These are phyloP conservation scores for Rhododendron williamsianum DNA, from an alignment of 148 eudicot genomes.

Conservation along the genomic window DNA sequence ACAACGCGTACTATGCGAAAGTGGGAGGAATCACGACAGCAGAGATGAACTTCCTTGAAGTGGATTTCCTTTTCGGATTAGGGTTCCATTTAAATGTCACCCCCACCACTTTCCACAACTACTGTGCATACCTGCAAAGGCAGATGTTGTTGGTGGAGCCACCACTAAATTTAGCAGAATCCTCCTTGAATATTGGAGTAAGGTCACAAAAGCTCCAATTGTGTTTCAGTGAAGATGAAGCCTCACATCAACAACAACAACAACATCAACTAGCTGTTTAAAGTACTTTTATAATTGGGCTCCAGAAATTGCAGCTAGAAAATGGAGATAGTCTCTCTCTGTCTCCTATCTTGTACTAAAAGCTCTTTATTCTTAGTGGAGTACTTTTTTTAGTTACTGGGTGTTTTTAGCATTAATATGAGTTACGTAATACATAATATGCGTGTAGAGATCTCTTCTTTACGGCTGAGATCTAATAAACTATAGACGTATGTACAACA, in stretches of 20 bases:
- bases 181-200: conserved; percentile 11
- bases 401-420: neutral
- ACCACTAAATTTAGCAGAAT: conserved; percentile 14
- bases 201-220: conserved; percentile 22
- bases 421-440: neutral
- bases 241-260: conserved; percentile 22
- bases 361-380: neutral
- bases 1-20: conserved; percentile 61
- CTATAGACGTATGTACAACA: neutral
- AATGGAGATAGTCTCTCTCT: conserved; percentile 6
- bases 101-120: conserved; percentile 43
- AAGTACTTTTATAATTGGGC: neutral
- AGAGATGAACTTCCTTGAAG: conserved; percentile 58
- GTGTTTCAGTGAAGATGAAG: conserved; percentile 33
- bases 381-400: neutral
- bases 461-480: neutral
- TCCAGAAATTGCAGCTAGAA: neutral
- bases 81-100: conserved; percentile 55
- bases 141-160: conserved; percentile 39
- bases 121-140: conserved; percentile 36
- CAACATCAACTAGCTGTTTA: conserved; percentile 26
- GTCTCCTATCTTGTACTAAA: neutral
- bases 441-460: neutral
- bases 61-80: conserved; percentile 55
- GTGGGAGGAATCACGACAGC: conserved; percentile 56